Evolutionary conservation across 73 alveolate genomes (phyloP).

Genomic region (Paramecium primaurelia): DNA sequence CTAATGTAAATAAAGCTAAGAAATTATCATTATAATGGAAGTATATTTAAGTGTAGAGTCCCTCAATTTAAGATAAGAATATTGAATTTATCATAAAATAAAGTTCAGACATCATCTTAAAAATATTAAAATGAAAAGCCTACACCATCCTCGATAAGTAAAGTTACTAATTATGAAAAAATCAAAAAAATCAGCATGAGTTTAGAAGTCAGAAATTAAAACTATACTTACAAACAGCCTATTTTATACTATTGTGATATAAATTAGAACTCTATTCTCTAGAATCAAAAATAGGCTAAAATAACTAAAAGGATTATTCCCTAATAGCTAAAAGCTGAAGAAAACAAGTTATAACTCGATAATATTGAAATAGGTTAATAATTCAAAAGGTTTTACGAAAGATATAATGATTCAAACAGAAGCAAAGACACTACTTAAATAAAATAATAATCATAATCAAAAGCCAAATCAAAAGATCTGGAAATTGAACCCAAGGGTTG

Average conservation of each 20-base stretch:
- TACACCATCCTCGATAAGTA: background rate
- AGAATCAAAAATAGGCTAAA: background rate
- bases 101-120: background rate
- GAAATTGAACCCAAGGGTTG: background rate
- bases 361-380: background rate
- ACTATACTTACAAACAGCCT: background rate
- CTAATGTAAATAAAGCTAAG: background rate
- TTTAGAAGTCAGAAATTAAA: background rate
- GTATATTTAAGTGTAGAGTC: background rate
- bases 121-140: background rate
- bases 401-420: background rate
- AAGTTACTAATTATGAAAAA: background rate
- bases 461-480: background rate
- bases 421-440: background rate
- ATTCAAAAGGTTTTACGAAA: background rate
- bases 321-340: background rate
- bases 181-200: background rate
- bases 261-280: background rate
- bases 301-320: background rate
- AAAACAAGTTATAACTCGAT: background rate
- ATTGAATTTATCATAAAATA: background rate
- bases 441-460: background rate
- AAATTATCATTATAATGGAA: background rate
- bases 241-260: background rate
- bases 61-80: background rate